These are phyloP conservation scores for Myriosclerotinia curreyana DNA, from an alignment of 2,329 filamentous ascomycete species.

Conservation along the genomic window DNA sequence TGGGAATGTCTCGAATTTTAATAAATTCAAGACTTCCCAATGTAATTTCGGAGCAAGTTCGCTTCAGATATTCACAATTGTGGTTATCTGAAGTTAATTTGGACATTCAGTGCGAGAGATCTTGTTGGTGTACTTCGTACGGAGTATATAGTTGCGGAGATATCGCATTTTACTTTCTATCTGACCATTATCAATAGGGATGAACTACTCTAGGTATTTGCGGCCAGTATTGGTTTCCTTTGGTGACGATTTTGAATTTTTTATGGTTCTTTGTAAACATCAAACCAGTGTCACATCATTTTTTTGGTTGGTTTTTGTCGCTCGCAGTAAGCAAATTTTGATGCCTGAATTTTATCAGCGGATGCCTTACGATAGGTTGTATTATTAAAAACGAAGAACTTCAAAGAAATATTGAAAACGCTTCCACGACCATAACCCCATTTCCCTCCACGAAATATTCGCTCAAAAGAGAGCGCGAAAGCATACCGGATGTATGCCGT, in stretches of 20 bases:
- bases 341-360: not conserved
- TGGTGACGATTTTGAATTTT: no score
- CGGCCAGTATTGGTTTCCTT: not conserved
- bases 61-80: no score
- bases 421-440: not conserved
- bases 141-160: no score
- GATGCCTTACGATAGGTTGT: not conserved
- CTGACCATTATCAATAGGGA: not conserved
- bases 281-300: not conserved
- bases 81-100: no score
- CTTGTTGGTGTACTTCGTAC: no score
- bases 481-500: slow-evolving; percentile 38
- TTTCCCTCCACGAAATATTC: not conserved
- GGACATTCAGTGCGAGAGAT: no score
- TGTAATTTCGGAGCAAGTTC: no score
- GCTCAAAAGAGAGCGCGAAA: slow-evolving; percentile 30
- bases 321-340: not conserved
- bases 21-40: no score
- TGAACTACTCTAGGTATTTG: not conserved
- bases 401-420: slow-evolving; percentile 15
- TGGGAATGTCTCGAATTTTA: no score
- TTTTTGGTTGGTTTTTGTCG: not conserved
- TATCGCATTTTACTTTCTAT: not conserved
- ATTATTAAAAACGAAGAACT: not conserved
- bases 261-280: no score